Evolutionary conservation across 148 eudicot species (phyloP).

Genomic region (Cornus florida): DNA sequence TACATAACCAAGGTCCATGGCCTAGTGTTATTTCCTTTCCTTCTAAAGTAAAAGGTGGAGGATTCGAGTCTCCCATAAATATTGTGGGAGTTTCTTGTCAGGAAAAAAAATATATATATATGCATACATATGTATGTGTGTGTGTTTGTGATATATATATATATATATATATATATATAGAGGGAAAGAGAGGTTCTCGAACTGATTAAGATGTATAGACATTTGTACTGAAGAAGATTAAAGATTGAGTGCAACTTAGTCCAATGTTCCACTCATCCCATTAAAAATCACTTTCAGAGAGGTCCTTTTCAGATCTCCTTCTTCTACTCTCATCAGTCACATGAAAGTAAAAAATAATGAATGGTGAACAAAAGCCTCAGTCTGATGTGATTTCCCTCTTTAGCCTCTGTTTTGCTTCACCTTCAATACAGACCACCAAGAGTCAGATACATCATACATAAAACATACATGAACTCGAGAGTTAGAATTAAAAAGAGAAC

Average conservation of each 20-base stretch:
- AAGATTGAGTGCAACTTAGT: constrained; percentile 26
- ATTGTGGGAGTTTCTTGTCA: no score
- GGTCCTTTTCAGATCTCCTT: constrained; percentile 31
- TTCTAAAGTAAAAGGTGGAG: no score
- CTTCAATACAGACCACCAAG: constrained; percentile 20
- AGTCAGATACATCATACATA: background rate
- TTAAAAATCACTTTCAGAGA: constrained; percentile 35
- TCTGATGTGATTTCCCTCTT: constrained; percentile 16
- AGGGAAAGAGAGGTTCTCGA: background rate
- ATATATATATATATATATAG: background rate
- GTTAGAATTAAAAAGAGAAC: background rate
- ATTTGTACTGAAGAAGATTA: background rate
- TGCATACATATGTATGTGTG: no score
- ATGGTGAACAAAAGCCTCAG: constrained; percentile 11
- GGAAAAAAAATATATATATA: no score
- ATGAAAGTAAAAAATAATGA: constrained; percentile 12
- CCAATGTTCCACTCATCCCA: constrained; percentile 42
- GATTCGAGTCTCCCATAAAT: no score
- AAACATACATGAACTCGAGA: background rate
- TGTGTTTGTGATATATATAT: background rate
- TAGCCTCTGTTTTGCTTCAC: constrained; percentile 4
- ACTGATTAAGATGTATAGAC: background rate
- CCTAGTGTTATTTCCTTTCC: no score
- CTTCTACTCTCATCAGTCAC: constrained; percentile 9
- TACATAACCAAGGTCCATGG: no score